Percentiles rank a stretch among this genome's conserved stretches.
Evolutionary conservation across 257 asterid species (phyloP).

Genomic region (Mentha longifolia): DNA sequence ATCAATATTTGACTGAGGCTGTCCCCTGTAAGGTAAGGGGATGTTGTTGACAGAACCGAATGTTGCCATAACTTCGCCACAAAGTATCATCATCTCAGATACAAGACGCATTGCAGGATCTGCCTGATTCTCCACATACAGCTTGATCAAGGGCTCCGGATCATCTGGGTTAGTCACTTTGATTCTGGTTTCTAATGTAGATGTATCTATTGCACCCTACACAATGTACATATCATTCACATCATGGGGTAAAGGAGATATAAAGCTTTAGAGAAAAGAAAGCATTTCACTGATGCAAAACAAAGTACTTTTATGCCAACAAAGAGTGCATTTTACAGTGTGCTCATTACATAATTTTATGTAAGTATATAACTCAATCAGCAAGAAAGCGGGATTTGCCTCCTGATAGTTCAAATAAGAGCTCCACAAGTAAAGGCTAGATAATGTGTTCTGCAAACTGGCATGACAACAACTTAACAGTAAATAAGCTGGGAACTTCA

Average conservation of each 20-base stretch:
- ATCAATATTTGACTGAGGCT: slow-evolving; percentile 91
- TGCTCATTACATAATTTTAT: neutral
- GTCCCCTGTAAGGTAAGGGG: slow-evolving; percentile 91
- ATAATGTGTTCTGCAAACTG: slow-evolving; percentile 19
- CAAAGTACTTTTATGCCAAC: neutral
- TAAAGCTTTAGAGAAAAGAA: neutral
- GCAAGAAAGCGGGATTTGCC: slow-evolving; percentile 8
- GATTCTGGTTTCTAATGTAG: slow-evolving; percentile 74
- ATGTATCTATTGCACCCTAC: slow-evolving; percentile 92
- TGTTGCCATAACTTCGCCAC: slow-evolving; percentile 96
- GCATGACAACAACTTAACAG: slow-evolving; percentile 7
- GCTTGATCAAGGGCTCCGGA: slow-evolving; percentile 86
- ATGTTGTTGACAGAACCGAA: slow-evolving; percentile 73
- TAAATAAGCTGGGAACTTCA: slow-evolving; percentile 16
- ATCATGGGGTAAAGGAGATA: slow-evolving; percentile 10
- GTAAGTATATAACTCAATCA: slow-evolving; percentile 10
- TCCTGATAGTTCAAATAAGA: slow-evolving; percentile 19
- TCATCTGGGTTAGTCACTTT: slow-evolving; percentile 88
- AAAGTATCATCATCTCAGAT: slow-evolving; percentile 96
- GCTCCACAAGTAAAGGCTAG: slow-evolving; percentile 10
- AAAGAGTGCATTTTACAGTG: neutral
- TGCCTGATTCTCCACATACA: slow-evolving; percentile 90
- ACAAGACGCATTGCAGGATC: slow-evolving; percentile 97
- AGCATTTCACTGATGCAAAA: slow-evolving; percentile 23
- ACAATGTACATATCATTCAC: slow-evolving; percentile 33